Percentiles rank a stretch among this genome's conserved stretches.
Conservation (phyloP, 257 asterid species). For the Solanum pimpinellifolium region DNA sequence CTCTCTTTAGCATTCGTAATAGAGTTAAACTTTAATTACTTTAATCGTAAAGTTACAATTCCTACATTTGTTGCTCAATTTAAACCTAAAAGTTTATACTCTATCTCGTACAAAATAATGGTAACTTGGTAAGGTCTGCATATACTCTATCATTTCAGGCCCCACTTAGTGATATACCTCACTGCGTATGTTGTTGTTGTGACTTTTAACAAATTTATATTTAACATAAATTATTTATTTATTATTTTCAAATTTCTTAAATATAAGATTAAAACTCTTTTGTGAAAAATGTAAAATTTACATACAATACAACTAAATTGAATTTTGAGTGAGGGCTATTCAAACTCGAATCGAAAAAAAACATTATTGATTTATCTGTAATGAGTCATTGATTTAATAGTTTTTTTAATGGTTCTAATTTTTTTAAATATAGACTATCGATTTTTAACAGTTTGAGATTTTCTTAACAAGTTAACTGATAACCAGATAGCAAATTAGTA, state of each 20-base stretch:
- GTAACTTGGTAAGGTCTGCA: no score
- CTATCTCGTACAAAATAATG: background rate
- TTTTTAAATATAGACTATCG: background rate
- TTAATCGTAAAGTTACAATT: background rate
- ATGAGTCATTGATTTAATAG: no score
- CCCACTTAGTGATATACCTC: no score
- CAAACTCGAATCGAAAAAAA: no score
- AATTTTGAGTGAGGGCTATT: background rate
- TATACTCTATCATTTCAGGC: no score
- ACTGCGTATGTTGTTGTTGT: background rate
- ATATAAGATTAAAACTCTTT: background rate
- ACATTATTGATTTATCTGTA: no score
- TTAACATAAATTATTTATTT: no score
- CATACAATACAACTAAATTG: background rate
- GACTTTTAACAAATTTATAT: no score
- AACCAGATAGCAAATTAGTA: background rate
- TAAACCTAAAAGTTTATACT: background rate
- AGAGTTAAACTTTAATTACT: background rate
- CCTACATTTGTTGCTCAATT: background rate
- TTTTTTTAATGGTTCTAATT: no score
- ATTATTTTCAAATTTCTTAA: background rate
- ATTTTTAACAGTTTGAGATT: no score
- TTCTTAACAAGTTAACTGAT: no score
- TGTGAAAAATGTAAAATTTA: background rate
- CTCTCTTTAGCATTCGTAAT: background rate